Base-by-base conservation (phyloP, 1,284 basidiomycete genomes). In the Peniophora sp. region DNA sequence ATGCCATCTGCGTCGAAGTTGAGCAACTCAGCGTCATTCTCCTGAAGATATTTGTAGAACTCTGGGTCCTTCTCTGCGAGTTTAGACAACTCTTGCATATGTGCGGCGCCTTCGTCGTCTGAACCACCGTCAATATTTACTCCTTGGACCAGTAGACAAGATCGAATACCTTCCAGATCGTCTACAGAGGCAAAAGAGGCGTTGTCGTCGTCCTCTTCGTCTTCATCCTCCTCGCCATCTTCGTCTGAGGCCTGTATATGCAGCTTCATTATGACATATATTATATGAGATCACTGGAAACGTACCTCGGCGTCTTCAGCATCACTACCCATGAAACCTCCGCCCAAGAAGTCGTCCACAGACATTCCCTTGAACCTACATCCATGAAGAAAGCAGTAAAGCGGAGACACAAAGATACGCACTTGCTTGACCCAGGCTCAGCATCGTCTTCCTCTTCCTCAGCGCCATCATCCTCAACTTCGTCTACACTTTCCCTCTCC, bases 31-130 rank as follows among this genome's bases (percentile, higher is more conserved):
- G 77, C 73, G 69, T 99, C 96, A 64, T 99, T 96, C 69, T 98
- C 92, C 71, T 97, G 87, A 6, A 99, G 76, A 64, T 97, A 99
- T 68, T 97, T 94, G 85, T 84, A 99, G 72, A 99, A 99, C 62
- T 97, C 96, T 17, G 96, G 96, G 65, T 99, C 97, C 67, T 92
- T 96, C 68, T 96, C 89, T 12, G 89, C 89, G 38, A 99, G 78
- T 62, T 91, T 87, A 47, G 90, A 86, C n/a, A 99, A 79, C 51
- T 97, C 88, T 45, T 82, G 66, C 45, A 89, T 70, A 69, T 96
- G 93, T 8, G 72, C 66, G 61, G 75, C 70, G 52, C 85, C 89
- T 63, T 91, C 78, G 51, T 85, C 89, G 80, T 58, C 10, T 6
- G 38, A 20, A 20, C 38, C 6, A 5, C 52, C 47, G 22, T 17